A percentile compares a stretch with the other conserved stretches of the same genome.
Evolutionary conservation across 306 rosid species (phyloP).

Genomic region (Biancaea sappan): DNA sequence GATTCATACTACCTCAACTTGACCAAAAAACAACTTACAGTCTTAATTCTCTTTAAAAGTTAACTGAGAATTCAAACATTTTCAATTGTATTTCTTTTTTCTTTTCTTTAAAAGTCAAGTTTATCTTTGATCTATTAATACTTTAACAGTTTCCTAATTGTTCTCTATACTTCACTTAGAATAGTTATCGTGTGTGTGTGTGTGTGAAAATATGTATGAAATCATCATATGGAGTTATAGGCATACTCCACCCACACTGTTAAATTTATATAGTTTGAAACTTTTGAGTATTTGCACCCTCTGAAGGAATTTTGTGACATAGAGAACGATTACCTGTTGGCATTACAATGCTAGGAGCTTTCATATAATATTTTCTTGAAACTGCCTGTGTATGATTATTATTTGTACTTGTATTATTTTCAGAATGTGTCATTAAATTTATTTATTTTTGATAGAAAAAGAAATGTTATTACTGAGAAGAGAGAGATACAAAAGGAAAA

Average conservation of each 20-base stretch:
- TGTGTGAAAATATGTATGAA: not conserved
- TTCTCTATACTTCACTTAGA: not conserved
- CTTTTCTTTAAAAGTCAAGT: not conserved
- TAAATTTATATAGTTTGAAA: not conserved
- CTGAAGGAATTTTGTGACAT: not conserved
- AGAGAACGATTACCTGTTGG: slow-evolving; percentile 13
- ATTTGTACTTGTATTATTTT: slow-evolving; percentile 2
- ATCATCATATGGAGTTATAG: not conserved
- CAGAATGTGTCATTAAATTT: slow-evolving; percentile 13
- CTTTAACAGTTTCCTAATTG: too few relatives aligned
- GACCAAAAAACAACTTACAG: not conserved
- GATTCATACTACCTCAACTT: not conserved
- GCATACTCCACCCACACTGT: not conserved
- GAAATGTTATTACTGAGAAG: too few relatives aligned
- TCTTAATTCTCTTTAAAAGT: not conserved
- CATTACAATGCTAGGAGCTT: slow-evolving; percentile 15
- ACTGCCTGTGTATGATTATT: slow-evolving; percentile 14
- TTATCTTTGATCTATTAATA: not conserved
- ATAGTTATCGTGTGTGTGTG: too few relatives aligned
- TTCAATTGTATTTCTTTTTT: not conserved
- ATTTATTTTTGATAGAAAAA: too few relatives aligned
- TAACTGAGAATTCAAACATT: not conserved
- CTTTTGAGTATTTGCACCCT: not conserved
- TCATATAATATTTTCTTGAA: slow-evolving; percentile 19
- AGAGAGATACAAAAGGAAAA: too few relatives aligned